phyloP scores from a whole-genome alignment of 2,329 filamentous ascomycete species.

The Pyrenochaeta sp. region DNA sequence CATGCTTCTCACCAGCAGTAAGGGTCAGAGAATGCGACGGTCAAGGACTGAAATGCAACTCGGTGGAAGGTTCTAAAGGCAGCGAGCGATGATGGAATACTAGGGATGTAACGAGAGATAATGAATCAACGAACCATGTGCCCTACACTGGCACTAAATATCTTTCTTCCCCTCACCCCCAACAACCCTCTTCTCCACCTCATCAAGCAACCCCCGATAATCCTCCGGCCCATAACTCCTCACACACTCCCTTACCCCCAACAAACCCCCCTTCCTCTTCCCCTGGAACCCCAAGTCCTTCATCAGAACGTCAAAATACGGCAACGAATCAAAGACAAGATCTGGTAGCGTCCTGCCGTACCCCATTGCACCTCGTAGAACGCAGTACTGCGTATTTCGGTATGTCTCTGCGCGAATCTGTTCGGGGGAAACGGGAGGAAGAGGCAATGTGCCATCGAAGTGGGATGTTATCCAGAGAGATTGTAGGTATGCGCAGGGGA shows the following conservation, averaged over 20 bases:
- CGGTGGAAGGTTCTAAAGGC: neutral
- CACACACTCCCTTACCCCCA: slow-evolving; percentile 28
- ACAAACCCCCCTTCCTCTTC: slow-evolving; percentile 24
- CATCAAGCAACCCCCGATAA: slow-evolving; percentile 32
- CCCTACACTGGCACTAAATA: neutral
- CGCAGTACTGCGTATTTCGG: slow-evolving; percentile 73
- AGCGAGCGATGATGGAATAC: neutral
- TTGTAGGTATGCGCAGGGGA: slow-evolving; percentile 51
- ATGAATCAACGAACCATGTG: neutral
- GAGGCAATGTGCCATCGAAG: slow-evolving; percentile 61
- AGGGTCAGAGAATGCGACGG: slow-evolving; percentile 34
- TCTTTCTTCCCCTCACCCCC: slow-evolving; percentile 37
- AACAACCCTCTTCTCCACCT: neutral
- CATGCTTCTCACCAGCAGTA: slow-evolving; percentile 34
- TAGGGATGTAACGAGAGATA: neutral
- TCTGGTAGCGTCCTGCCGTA: slow-evolving; percentile 68
- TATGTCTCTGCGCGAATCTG: slow-evolving; percentile 53
- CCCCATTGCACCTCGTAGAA: slow-evolving; percentile 77
- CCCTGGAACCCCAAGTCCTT: slow-evolving; percentile 31
- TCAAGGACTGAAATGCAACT: neutral
- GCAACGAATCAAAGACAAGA: slow-evolving; percentile 40
- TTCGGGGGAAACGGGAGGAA: slow-evolving; percentile 18
- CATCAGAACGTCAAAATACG: slow-evolving; percentile 40
- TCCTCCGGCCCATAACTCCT: slow-evolving; percentile 33
- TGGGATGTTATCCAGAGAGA: slow-evolving; percentile 66